These are phyloP conservation scores for Termitomyces sp. DNA, from an alignment of 768 basidiomycete species.

Conservation along the genomic window DNA sequence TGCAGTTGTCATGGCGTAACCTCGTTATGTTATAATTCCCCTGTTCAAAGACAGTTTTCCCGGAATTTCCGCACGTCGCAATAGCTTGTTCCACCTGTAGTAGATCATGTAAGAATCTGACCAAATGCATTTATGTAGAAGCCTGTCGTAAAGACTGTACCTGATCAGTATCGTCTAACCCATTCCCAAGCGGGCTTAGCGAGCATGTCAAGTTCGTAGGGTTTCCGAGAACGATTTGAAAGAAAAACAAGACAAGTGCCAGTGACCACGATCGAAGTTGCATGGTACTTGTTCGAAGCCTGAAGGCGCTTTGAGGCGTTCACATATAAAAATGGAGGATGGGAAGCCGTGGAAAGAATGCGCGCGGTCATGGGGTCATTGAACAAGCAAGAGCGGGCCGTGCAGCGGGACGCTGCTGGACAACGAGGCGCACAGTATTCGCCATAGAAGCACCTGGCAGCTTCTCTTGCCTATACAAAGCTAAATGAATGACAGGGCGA, in stretches of 20 bases:
- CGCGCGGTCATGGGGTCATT: constrained; percentile 13
- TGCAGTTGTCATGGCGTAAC: constrained; percentile 23
- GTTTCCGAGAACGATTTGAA: not conserved
- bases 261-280: not conserved
- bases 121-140: not conserved
- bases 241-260: constrained; percentile 2
- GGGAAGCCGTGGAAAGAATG: not conserved
- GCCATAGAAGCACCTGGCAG: not conserved
- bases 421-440: not conserved
- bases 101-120: not conserved
- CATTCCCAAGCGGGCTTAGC: constrained; percentile 34
- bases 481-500: not conserved
- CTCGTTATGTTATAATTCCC: constrained; percentile 54
- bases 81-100: constrained; percentile 48
- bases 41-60: constrained; percentile 41
- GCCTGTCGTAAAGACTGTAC: constrained; percentile 15
- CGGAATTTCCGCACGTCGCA: constrained; percentile 44
- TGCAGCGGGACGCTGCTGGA: not conserved
- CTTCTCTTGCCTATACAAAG: not conserved
- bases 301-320: not conserved
- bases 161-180: constrained; percentile 40
- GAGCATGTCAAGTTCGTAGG: constrained; percentile 18
- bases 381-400: constrained; percentile 11
- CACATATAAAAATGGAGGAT: not conserved
- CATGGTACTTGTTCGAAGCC: constrained; percentile 2